Evolutionary conservation across 2,329 filamentous ascomycete genomes (phyloP), one percentile per base, ranked within the genome.

Genomic region (Dothiorella sarmentorum): DNA sequence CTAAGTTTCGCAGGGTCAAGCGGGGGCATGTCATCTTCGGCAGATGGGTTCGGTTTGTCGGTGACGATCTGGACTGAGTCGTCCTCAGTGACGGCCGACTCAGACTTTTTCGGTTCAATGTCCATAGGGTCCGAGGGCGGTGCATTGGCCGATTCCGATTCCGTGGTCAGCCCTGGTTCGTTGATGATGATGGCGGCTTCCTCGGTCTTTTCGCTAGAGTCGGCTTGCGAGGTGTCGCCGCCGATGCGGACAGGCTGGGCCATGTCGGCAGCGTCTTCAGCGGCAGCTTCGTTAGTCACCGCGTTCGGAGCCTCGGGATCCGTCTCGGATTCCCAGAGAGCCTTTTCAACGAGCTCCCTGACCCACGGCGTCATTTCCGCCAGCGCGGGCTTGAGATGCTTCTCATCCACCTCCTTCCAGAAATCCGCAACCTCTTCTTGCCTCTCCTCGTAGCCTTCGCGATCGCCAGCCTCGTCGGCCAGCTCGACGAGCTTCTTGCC

Each of bases 381-480:
- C 40, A 87, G 67, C 17, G 86, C 80, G 0, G 83, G 91, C 75
- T 90, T 86, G 68, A 97, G 88, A 40, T 89, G 81, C 63, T 87
- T 86, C 69, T 91, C 86, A 66, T 97, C 91, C 0, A 92, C 85
- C 5, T 88, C 83, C 1, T 85, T 77, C 94, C 94, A 99, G 70
- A 91, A 97, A 17, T 82, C 78, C 58, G 84, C 81, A 10, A 95
- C 88, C 65, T 96, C 93, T 40, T 83, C 85, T 73, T 96, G 87
- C 56, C 88, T 80, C 60, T 80, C 76, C 35, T 82, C 77, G 64
- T 90, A 87, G 9, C 82, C 84, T 31, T 91, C 88, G 40, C 89
- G 76, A 45, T 89, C 85, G 1, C 85, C 85, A 53, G 88, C 83
- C 70, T 90, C 85, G 70, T 89, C 86, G 0, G 90, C 90, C 56